These are phyloP conservation scores for Fraxinus greggii DNA, from an alignment of 305 asterid genomes.

Conservation along the genomic window DNA sequence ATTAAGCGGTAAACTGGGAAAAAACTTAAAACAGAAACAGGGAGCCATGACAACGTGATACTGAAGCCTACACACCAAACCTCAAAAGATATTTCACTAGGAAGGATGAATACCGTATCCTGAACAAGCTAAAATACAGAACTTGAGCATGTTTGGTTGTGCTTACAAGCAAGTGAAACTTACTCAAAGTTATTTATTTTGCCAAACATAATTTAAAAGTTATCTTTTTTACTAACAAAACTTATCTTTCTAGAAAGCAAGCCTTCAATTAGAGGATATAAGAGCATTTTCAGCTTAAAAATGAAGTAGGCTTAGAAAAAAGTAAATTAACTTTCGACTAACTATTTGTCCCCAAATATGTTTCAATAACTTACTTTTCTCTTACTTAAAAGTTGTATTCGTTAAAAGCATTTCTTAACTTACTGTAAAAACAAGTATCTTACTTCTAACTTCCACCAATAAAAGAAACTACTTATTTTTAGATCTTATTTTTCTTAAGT, in stretches of 20 bases:
- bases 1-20: neutral
- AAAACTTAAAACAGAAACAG: neutral
- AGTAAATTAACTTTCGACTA: neutral
- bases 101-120: conserved; percentile 57
- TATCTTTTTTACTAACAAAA: neutral
- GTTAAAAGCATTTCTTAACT: neutral
- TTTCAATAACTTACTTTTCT: neutral
- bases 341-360: neutral
- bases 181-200: neutral
- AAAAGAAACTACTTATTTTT: neutral
- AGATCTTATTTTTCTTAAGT: neutral
- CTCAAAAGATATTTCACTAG: conserved; percentile 72
- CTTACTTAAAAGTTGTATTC: neutral
- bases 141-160: neutral
- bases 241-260: neutral
- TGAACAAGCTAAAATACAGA: conserved; percentile 19
- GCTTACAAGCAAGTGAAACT: neutral
- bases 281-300: neutral
- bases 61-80: neutral
- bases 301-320: neutral
- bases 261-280: neutral
- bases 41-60: neutral
- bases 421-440: neutral
- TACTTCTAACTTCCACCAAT: neutral
- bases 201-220: neutral